Percentiles rank a stretch among this genome's conserved stretches.
Conservation (phyloP, 345 rosid species). For the Acer negundo region DNA sequence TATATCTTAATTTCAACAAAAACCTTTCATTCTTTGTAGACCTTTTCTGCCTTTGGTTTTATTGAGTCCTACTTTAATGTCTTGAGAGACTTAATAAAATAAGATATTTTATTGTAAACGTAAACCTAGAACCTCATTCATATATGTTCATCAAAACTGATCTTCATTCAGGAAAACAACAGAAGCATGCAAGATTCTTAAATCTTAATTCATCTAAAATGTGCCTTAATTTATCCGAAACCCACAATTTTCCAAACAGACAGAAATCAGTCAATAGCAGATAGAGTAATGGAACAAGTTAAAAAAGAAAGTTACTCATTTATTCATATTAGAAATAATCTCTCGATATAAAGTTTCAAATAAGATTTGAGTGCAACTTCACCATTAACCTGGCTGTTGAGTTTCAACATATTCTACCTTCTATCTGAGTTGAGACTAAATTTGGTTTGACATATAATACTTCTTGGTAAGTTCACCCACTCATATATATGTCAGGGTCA, state of each 20-base stretch:
- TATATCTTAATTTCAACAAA: background rate
- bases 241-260: background rate
- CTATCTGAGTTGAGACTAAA: background rate
- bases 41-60: background rate
- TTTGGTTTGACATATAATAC: too few species aligned
- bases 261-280: background rate
- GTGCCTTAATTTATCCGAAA: background rate
- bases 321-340: background rate
- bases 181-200: background rate
- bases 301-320: background rate
- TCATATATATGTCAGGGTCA: background rate
- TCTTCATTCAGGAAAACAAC: background rate
- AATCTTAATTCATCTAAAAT: background rate
- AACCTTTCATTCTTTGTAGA: background rate
- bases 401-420: background rate
- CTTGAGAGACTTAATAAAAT: background rate
- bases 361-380: too few species aligned
- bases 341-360: background rate
- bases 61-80: background rate
- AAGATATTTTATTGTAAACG: background rate
- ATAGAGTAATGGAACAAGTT: background rate
- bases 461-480: background rate
- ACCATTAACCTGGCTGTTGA: too few species aligned
- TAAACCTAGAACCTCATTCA: background rate
- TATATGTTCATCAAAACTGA: too few species aligned